phyloP scores from a whole-genome alignment of 2,329 filamentous ascomycete species.

The Cordyceps fumosorosea region DNA sequence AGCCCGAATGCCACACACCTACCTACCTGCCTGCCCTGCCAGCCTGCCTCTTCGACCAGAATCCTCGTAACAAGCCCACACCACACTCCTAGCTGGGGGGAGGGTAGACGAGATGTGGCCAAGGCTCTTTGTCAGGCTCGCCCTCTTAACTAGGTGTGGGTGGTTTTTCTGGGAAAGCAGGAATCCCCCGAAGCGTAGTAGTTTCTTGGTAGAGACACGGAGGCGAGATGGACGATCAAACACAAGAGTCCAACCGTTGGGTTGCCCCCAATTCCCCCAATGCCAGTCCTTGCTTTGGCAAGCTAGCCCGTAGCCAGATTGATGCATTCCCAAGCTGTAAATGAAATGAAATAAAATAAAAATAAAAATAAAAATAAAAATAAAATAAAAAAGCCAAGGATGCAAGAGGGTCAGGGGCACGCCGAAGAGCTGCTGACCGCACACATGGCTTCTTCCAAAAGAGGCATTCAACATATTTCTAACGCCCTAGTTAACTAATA shows the following conservation, averaged over 20 bases:
- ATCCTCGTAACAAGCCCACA: neutral
- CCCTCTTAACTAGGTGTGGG: neutral
- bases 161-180: neutral
- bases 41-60: too few species aligned
- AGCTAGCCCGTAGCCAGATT: neutral
- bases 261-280: neutral
- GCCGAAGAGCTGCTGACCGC: neutral
- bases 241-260: neutral
- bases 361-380: neutral
- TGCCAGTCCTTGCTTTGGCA: neutral
- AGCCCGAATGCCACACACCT: neutral
- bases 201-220: neutral
- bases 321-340: neutral
- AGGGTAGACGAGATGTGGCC: neutral
- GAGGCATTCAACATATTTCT: neutral
- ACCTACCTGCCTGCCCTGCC: too few species aligned
- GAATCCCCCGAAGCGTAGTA: too few species aligned
- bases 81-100: neutral
- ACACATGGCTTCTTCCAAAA: neutral
- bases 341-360: neutral
- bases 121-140: conserved; percentile 1
- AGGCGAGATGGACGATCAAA: neutral
- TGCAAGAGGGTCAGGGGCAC: neutral
- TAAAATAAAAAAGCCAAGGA: neutral
- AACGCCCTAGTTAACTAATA: neutral